Evolutionary conservation across 2,329 filamentous ascomycete species (phyloP).

Genomic region (Colletotrichum sp.): DNA sequence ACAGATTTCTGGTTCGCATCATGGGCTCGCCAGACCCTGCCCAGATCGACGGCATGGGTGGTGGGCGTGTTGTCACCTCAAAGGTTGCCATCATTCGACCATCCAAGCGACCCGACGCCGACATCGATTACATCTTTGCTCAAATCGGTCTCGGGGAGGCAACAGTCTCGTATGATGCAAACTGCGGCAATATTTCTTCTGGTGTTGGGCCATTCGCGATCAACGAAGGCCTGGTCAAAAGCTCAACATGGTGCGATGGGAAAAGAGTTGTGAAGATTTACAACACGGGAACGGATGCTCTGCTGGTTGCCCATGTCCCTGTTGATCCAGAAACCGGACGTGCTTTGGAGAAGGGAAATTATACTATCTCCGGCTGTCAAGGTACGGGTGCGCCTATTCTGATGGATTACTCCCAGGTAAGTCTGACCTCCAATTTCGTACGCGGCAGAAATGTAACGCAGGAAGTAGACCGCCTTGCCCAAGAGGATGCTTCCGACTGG

Average conservation of each 20-base stretch:
- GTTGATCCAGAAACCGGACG: neutral
- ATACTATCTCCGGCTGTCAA: neutral
- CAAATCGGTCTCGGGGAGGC: conserved; percentile 58
- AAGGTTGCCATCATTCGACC: conserved; percentile 63
- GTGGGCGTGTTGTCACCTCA: conserved; percentile 40
- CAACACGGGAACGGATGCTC: neutral
- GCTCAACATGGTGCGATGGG: neutral
- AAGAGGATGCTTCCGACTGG: neutral
- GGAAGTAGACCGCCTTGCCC: neutral
- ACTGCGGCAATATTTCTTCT: conserved; percentile 66
- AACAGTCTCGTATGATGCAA: conserved; percentile 60
- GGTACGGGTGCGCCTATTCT: neutral
- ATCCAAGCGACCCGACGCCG: conserved; percentile 43
- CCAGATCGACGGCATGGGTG: conserved; percentile 66
- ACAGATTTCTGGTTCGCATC: conserved; percentile 53
- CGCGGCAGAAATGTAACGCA: neutral
- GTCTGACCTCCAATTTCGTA: neutral
- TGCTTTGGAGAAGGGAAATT: neutral
- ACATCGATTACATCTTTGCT: conserved; percentile 66
- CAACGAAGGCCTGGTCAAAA: conserved; percentile 48
- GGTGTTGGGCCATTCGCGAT: conserved; percentile 64
- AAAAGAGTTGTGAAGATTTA: neutral
- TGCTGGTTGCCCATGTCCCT: neutral
- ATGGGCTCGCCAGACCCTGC: conserved; percentile 62
- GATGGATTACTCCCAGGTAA: neutral